These are phyloP conservation scores for Talaromyces trachyspermus DNA, from an alignment of 495 filamentous ascomycete genomes.

Conservation along the genomic window DNA sequence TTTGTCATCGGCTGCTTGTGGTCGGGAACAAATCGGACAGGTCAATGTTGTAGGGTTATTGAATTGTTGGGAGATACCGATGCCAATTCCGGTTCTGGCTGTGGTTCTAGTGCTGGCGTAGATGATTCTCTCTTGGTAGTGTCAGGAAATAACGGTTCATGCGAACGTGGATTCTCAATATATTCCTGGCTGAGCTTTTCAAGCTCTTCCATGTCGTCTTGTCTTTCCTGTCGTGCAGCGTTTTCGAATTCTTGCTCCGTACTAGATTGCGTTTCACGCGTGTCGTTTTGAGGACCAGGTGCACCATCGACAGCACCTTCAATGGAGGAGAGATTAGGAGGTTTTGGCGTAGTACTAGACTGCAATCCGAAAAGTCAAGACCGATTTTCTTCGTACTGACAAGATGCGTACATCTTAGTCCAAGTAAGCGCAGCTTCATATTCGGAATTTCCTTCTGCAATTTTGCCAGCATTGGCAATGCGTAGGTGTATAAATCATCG, in stretches of 20 bases:
- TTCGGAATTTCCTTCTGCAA: slow-evolving; percentile 78
- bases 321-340: neutral
- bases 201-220: slow-evolving; percentile 58
- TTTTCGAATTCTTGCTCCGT: slow-evolving; percentile 64
- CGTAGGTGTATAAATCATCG: slow-evolving; percentile 76
- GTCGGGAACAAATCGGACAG: slow-evolving; percentile 76
- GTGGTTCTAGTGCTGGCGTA: too few species aligned
- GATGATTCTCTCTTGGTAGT: too few species aligned
- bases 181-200: slow-evolving; percentile 58
- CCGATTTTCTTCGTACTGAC: slow-evolving; percentile 74
- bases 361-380: slow-evolving; percentile 70
- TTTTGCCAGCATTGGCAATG: slow-evolving; percentile 76
- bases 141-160: too few species aligned
- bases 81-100: slow-evolving; percentile 1
- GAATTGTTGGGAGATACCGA: too few species aligned
- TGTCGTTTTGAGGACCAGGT: neutral
- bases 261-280: slow-evolving; percentile 55
- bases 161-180: slow-evolving; percentile 7
- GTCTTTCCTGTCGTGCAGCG: slow-evolving; percentile 53
- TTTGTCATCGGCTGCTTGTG: slow-evolving; percentile 67
- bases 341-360: slow-evolving; percentile 13
- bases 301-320: slow-evolving; percentile 10
- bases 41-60: slow-evolving; percentile 41
- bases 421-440: slow-evolving; percentile 81
- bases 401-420: slow-evolving; percentile 78